phyloP scores from a whole-genome alignment of 345 rosid species.

The sweet orange (Citrus sinensis) region DVS_A1.0 CM039166.1:19241001-19241500 shows the following conservation, averaged over 20 bases:
- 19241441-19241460: not conserved
- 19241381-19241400: not conserved
- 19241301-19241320: slow-evolving; percentile 7
- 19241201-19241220: slow-evolving; percentile 42
- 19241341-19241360: not conserved
- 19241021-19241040: not conserved
- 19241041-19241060: slow-evolving; percentile 24
- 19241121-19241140: not conserved
- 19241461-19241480: not conserved
- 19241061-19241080: slow-evolving; percentile 33
- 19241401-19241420: not conserved
- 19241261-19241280: slow-evolving; percentile 7
- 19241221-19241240: slow-evolving; percentile 21
- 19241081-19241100: slow-evolving; percentile 15
- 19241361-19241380: not conserved
- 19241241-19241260: slow-evolving; percentile 17
- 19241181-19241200: not conserved
- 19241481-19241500: not conserved
- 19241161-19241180: not conserved
- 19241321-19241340: not conserved
- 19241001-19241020: slow-evolving; percentile 16
- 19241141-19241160: not conserved
- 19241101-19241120: slow-evolving; percentile 43
- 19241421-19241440: not conserved
- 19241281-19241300: slow-evolving; percentile 26